These are phyloP conservation scores for Cutaneotrichosporon curvatum DNA, from an alignment of 1,284 basidiomycete genomes.

Conservation along the genomic window DNA sequence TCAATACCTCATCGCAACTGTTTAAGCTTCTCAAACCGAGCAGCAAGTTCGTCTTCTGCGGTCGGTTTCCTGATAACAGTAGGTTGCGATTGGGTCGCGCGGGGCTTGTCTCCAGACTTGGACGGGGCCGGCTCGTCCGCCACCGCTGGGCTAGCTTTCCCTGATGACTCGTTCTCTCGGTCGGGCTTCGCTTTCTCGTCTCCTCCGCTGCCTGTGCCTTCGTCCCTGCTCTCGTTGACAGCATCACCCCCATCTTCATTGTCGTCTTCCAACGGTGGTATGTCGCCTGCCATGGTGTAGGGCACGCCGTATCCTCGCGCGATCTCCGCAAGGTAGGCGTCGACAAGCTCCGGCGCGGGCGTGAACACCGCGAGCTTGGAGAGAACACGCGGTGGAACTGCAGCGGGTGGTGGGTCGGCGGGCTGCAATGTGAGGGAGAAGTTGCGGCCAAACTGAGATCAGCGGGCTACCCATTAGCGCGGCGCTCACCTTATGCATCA, in stretches of 20 bases:
- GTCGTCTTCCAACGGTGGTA: conserved; percentile 1
- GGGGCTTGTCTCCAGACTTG: no score
- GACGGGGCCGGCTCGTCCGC: no score
- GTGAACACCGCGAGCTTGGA: conserved; percentile 62
- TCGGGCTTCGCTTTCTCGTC: not conserved
- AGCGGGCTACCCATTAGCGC: not conserved
- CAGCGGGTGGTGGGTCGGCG: conserved; percentile 52
- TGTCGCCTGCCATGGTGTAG: conserved; percentile 48
- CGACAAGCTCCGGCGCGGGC: conserved; percentile 67
- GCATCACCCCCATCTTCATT: conserved; percentile 18
- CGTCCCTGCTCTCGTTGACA: conserved; percentile 25
- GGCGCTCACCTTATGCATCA: conserved; percentile 64
- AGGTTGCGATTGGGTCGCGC: not conserved
- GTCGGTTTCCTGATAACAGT: conserved; percentile 25
- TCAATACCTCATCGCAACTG: conserved; percentile 19
- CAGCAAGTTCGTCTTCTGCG: conserved; percentile 38
- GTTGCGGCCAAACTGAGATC: conserved; percentile 36
- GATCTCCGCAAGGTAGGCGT: conserved; percentile 80
- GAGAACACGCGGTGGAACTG: conserved; percentile 48
- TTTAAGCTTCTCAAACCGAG: conserved; percentile 39
- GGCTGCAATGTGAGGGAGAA: conserved; percentile 37
- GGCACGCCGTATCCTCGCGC: conserved; percentile 75
- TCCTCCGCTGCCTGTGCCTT: conserved; percentile 1
- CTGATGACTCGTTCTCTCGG: not conserved
- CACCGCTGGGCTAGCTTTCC: not conserved